A percentile compares a stretch with the other conserved stretches of the same genome.
These are phyloP conservation scores for Aspergillus fumigatus DNA, from an alignment of 2,329 filamentous ascomycete species.

Conservation along the genomic window DNA sequence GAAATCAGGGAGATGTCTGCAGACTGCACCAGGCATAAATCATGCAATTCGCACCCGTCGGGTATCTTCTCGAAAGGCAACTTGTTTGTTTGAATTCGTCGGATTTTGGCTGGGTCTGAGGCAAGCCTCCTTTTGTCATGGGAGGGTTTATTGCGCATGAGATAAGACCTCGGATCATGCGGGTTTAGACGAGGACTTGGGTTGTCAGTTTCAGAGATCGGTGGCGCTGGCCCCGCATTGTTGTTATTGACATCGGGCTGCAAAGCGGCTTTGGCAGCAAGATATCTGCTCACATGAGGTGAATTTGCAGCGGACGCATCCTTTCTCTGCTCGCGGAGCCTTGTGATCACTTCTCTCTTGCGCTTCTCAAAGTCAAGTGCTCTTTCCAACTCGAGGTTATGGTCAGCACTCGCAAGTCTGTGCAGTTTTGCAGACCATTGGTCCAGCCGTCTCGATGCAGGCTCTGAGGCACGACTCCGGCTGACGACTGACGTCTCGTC, in stretches of 20 bases:
- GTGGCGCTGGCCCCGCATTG: not conserved
- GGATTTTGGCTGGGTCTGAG: slow-evolving; percentile 4
- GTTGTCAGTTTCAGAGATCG: not conserved
- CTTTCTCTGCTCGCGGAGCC: slow-evolving; percentile 19
- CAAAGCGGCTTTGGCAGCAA: slow-evolving; percentile 26
- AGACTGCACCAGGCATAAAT: slow-evolving; percentile 13
- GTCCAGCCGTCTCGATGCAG: slow-evolving; percentile 3
- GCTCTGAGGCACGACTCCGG: slow-evolving; percentile 8
- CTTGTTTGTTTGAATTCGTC: slow-evolving; percentile 17
- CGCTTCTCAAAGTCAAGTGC: slow-evolving; percentile 38
- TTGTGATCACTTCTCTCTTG: slow-evolving; percentile 32
- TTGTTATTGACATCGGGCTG: not conserved
- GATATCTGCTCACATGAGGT: slow-evolving; percentile 29
- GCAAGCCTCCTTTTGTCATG: not conserved
- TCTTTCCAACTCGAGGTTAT: slow-evolving; percentile 20
- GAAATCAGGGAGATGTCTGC: slow-evolving; percentile 5
- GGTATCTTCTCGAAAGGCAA: slow-evolving; percentile 29
- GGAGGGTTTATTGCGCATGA: slow-evolving; percentile 21
- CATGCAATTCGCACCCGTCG: slow-evolving; percentile 19
- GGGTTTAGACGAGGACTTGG: slow-evolving; percentile 9
- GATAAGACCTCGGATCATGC: slow-evolving; percentile 28
- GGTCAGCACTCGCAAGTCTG: slow-evolving; percentile 5
- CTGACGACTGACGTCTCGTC: not conserved
- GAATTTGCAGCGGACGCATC: slow-evolving; percentile 12
- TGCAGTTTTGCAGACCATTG: slow-evolving; percentile 22